Conservation (phyloP, 2,329 filamentous ascomycete genomes). For the Alternaria brassicicola region DNA sequence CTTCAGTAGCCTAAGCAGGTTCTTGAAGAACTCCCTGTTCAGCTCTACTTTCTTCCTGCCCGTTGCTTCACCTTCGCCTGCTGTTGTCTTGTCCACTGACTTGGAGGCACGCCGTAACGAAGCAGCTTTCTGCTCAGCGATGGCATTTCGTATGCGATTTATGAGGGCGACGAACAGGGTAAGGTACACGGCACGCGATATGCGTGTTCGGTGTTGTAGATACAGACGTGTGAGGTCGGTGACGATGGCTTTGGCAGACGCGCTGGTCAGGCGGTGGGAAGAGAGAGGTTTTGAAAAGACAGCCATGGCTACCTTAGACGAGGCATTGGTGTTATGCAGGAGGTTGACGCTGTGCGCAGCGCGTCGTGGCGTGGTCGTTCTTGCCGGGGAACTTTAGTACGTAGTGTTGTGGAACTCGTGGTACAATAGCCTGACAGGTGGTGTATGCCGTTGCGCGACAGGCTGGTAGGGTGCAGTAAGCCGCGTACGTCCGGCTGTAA, state of each 20-base stretch:
- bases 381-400: background rate
- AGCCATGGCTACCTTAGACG: constrained; percentile 44
- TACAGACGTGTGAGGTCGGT: constrained; percentile 48
- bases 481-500: constrained; percentile 12
- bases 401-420: background rate
- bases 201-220: constrained; percentile 48
- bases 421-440: background rate
- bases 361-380: constrained; percentile 4
- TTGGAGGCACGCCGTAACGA: constrained; percentile 63
- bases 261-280: constrained; percentile 37
- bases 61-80: constrained; percentile 46
- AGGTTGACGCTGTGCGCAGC: background rate
- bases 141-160: constrained; percentile 88
- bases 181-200: constrained; percentile 51
- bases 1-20: constrained; percentile 74
- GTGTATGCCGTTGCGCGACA: background rate
- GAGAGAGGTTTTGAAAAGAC: constrained; percentile 50
- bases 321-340: constrained; percentile 22
- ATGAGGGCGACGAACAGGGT: constrained; percentile 51
- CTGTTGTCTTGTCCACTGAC: constrained; percentile 47
- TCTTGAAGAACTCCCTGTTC: constrained; percentile 84
- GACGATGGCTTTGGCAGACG: constrained; percentile 45
- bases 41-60: constrained; percentile 83
- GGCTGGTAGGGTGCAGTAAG: background rate
- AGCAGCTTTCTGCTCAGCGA: constrained; percentile 90